Conservation (phyloP, 225 moss, liverwort and hornwort genomes). For the Rhytidiadelphus loreus region DNA sequence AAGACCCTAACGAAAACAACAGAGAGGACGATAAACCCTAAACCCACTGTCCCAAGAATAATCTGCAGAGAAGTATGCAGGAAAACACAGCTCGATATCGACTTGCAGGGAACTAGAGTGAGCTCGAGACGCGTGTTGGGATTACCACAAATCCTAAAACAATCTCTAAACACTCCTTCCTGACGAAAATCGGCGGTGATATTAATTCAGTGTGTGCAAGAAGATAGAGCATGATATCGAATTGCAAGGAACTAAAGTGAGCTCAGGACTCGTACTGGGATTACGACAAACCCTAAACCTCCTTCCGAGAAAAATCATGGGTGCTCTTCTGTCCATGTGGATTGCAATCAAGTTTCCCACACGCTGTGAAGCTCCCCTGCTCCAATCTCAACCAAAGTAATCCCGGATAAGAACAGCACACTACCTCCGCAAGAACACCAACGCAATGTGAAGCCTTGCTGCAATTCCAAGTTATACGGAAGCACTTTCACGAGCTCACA, state of each 20-base stretch:
- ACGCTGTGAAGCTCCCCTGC: neutral
- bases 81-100: neutral
- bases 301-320: neutral
- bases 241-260: neutral
- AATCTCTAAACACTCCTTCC: neutral
- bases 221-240: neutral
- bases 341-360: neutral
- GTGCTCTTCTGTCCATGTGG: neutral
- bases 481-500: neutral
- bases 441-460: neutral
- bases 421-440: neutral
- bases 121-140: neutral
- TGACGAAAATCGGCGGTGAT: neutral
- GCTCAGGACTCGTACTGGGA: neutral
- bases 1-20: neutral
- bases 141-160: neutral
- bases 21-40: neutral
- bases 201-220: neutral
- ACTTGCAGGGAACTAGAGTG: neutral
- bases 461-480: neutral
- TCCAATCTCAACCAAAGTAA: neutral
- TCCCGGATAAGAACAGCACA: neutral
- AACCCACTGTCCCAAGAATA: neutral
- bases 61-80: no score
- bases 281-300: neutral